Base-by-base conservation (phyloP, 2,329 filamentous ascomycete species). In the Arthroderma sp. region DNA sequence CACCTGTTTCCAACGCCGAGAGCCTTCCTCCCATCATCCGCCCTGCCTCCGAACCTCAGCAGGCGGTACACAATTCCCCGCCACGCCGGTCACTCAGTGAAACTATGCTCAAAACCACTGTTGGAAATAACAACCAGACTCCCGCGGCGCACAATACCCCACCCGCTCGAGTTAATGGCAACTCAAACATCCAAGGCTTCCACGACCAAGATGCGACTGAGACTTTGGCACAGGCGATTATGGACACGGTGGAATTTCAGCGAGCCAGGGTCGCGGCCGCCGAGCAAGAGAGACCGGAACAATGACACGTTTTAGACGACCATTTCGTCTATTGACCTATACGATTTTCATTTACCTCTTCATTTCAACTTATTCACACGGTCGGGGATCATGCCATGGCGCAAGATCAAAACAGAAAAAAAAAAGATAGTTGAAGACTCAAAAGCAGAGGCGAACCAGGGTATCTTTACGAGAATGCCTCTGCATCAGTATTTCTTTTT, bases 171-270 rank as follows among this genome's bases (percentile, higher is more conserved):
- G 29, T 3, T 37, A 53, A 52, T 36, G 44, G 52, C 42, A 45
- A 56, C 28, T 51, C 45, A 27, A 46, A 52, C 36, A 41, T 29
- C 10, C 22, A 10, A 5, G 41, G 31, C 4, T 29, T 31, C 22
- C 61, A 64, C 30, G 63, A 59, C 29, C 59, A 59, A 2, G 64
- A 64, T 47, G 60, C 61, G 29, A 64, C 62, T 43, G 60, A 63
- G 44, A 55, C 62, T 2, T 50, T 67, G 32, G 63, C 64, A 53
- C 63, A 66, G 48, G 64, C 64, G 15, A 67, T 67, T 33, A 51
- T 63, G 45, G 64, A 67, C 43, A 67, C 64, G 2, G 60, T 66
- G 6, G 61, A 62, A 45, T 61, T 65, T 42, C 63, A 50, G 37
- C 42, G 62, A 40, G 52, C 55, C 5, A 57, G 61, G 6, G 58